A percentile compares a stretch with the other conserved stretches of the same genome.
Evolutionary conservation across 108 stramenopile genomes (phyloP).

Genomic region (Cafeteria roenbergensis): DNA sequence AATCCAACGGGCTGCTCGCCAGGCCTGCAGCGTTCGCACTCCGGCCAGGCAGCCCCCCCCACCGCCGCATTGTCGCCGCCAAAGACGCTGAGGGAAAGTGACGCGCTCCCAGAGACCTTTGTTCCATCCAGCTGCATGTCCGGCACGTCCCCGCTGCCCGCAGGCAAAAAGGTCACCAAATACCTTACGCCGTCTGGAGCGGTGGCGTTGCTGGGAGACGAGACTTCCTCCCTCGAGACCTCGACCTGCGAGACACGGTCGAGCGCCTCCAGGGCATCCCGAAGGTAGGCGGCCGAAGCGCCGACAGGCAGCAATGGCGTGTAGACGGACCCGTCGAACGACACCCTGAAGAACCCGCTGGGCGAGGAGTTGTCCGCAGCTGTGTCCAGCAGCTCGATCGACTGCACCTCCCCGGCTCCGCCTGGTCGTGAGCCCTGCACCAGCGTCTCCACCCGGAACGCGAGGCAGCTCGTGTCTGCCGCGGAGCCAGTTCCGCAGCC

Average conservation of each 20-base stretch:
- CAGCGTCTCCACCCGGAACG: background rate
- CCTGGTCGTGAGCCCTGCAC: conserved; percentile 4
- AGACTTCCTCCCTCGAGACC: background rate
- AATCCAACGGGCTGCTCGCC: background rate
- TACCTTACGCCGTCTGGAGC: background rate
- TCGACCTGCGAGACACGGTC: background rate
- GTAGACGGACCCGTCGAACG: background rate
- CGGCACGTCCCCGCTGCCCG: background rate
- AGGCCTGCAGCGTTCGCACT: background rate
- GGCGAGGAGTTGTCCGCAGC: background rate
- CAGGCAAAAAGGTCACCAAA: background rate
- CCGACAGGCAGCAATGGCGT: background rate
- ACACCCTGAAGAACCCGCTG: background rate
- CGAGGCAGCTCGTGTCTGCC: background rate
- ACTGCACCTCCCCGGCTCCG: conserved; percentile 36
- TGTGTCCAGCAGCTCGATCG: conserved; percentile 33
- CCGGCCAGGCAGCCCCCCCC: background rate
- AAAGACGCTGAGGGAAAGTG: background rate
- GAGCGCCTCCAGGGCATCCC: background rate
- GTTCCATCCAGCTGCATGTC: background rate
- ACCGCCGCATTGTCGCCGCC: background rate
- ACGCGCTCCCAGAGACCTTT: background rate
- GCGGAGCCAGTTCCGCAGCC: conserved; percentile 8
- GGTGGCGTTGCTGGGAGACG: background rate
- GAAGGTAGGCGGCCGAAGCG: background rate